phyloP scores from a whole-genome alignment of 805 yeast species.

The Starmera dryadoides region DNA sequence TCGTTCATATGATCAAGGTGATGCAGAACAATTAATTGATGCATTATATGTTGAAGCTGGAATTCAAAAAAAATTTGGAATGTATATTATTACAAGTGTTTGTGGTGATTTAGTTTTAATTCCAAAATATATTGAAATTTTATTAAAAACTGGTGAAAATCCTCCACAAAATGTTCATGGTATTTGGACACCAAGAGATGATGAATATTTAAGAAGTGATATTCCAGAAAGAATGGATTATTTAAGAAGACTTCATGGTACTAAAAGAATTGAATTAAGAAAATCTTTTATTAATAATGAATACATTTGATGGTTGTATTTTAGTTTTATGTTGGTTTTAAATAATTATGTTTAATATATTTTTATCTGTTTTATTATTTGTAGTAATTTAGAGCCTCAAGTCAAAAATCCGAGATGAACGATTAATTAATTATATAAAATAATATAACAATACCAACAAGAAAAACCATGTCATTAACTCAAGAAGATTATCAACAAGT shows the following conservation, averaged over 20 bases:
- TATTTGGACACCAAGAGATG: conserved; percentile 39
- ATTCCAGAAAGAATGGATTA: conserved; percentile 26
- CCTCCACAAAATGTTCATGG: conserved; percentile 38
- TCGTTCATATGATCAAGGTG: conserved; percentile 32
- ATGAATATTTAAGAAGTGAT: conserved; percentile 25
- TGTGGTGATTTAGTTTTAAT: conserved; percentile 37
- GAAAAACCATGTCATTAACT: too few species aligned
- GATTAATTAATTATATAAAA: too few species aligned
- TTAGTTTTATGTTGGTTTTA: too few species aligned
- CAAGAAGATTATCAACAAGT: not conserved
- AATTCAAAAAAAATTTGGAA: conserved; percentile 33
- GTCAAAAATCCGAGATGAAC: too few species aligned
- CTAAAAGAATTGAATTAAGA: conserved; percentile 34
- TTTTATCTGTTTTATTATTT: not conserved
- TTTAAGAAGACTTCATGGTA: conserved; percentile 31
- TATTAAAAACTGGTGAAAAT: conserved; percentile 31
- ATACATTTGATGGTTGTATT: conserved; percentile 16
- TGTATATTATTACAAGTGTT: conserved; percentile 32
- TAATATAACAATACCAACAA: too few species aligned
- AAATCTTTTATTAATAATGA: conserved; percentile 30
- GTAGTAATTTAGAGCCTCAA: not conserved
- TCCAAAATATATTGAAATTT: conserved; percentile 32
- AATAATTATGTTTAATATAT: not conserved
- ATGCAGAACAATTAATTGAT: conserved; percentile 35
- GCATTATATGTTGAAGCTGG: conserved; percentile 35